Evolutionary conservation across 345 rosid genomes (phyloP).

Genomic region (Citrus inodora): DNA sequence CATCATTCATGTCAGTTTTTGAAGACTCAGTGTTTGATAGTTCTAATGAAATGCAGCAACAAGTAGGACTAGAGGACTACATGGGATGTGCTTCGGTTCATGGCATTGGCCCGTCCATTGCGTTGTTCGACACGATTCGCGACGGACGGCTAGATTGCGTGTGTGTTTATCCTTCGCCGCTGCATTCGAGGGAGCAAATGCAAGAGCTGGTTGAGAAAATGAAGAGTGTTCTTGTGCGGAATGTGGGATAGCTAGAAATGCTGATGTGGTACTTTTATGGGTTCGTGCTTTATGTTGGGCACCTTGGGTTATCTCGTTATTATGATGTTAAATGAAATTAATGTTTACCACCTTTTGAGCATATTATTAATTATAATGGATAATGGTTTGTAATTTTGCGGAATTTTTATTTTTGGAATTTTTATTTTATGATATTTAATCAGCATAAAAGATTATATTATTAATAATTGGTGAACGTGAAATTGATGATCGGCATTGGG

Average conservation of each 20-base stretch:
- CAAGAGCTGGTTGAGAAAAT: slow-evolving; percentile 30
- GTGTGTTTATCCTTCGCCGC: slow-evolving; percentile 47
- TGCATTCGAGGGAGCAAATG: slow-evolving; percentile 55
- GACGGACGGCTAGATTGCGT: slow-evolving; percentile 38
- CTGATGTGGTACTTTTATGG: not conserved
- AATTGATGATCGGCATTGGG: too few relatives aligned
- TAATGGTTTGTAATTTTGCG: not conserved
- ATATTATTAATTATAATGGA: not conserved
- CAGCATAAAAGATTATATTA: too few relatives aligned
- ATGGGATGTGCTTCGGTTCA: slow-evolving; percentile 52
- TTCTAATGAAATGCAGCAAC: slow-evolving; percentile 15
- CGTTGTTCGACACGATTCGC: slow-evolving; percentile 43
- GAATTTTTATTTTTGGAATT: not conserved
- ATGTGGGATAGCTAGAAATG: not conserved
- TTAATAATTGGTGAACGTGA: too few relatives aligned
- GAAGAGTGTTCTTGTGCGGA: slow-evolving; percentile 35
- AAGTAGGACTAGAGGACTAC: slow-evolving; percentile 40
- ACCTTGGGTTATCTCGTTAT: not conserved
- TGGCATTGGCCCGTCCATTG: slow-evolving; percentile 47
- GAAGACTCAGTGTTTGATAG: slow-evolving; percentile 39
- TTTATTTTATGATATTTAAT: not conserved
- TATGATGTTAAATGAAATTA: not conserved
- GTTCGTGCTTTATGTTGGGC: not conserved
- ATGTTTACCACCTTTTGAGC: not conserved
- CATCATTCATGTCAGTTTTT: slow-evolving; percentile 42